phyloP scores from a whole-genome alignment of 495 filamentous ascomycete genomes.

The Oidiodendron maius region DNA sequence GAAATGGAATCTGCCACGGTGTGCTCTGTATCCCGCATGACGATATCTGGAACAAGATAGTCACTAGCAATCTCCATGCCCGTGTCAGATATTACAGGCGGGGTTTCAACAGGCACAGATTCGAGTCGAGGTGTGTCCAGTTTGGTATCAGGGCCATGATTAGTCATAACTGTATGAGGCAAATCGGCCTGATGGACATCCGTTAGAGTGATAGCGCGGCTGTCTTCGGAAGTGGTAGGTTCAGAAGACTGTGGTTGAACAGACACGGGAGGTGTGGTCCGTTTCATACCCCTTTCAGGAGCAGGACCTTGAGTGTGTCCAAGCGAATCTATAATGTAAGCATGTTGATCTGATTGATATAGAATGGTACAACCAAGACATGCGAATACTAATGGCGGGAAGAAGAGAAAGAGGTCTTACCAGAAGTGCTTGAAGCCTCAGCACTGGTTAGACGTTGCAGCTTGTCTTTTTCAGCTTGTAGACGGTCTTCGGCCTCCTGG shows the following conservation, averaged over 20 bases:
- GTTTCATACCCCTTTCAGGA: background rate
- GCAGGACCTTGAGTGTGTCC: background rate
- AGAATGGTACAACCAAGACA: too few species aligned
- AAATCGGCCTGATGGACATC: too few species aligned
- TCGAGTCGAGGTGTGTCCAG: too few species aligned
- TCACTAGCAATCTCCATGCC: background rate
- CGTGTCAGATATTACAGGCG: background rate
- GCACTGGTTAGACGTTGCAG: conserved; percentile 20
- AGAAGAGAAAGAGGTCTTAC: conserved; percentile 7
- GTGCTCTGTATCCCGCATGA: conserved; percentile 16
- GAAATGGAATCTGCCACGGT: conserved; percentile 17
- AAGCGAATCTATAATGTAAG: conserved; percentile 7
- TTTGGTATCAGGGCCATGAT: too few species aligned
- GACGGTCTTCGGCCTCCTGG: conserved; percentile 36
- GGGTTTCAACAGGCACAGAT: too few species aligned
- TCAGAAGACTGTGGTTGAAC: background rate
- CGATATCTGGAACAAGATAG: conserved; percentile 17
- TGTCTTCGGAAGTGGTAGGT: background rate
- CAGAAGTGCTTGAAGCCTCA: conserved; percentile 16
- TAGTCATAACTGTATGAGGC: too few species aligned
- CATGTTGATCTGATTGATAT: conserved; percentile 2
- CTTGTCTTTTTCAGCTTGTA: conserved; percentile 26
- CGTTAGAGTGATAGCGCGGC: background rate
- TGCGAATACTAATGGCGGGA: background rate
- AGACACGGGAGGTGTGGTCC: too few species aligned